Base-by-base conservation (phyloP, 2,329 filamentous ascomycete species). In the Fusarium torulosum region DNA sequence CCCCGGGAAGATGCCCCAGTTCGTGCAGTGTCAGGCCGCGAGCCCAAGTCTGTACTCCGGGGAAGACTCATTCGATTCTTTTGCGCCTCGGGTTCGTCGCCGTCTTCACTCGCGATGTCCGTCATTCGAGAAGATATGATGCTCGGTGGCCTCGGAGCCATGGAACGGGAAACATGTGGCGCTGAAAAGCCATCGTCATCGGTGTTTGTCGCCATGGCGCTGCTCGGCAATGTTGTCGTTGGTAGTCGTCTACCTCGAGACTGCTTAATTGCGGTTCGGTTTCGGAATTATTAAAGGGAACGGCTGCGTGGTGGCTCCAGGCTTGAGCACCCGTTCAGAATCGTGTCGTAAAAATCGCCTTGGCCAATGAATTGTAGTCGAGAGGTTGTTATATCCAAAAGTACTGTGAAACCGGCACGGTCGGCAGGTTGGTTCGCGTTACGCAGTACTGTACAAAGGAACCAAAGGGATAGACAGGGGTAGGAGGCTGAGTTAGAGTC, bases 111-210 rank as follows among this genome's bases (percentile, higher is more conserved):
- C 25, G 80, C 83, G 61, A 88, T 86, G 63, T 89, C 87, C 31
- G 90, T 92, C 85, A 92, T 90, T 63, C 88, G 88, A 59, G 90
- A 91, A 27, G 90, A 92, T 53, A 92, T 90, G 59, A 91, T 84
- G 67, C 89, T 91, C 45, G 88, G 83, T 21, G 86, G 84, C 31
- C 86, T 84, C 59, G 82, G 76, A 42, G 79, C 75, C 41, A 82
- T 76, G 74, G 78, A 78, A 47, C 72, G 77, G 4, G 81, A 79
- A 46, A 80, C 80, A 42, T 80, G 78, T 4, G 81, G 79, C 38
- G 71, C 72, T 20, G 79, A 76, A 53, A 82, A 81, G 59, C 75
- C 74, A 56, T 76, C 76, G 38, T 79, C 79, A 51, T 82, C 78
- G 51, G 74, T 75, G 50, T 80, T 79, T 19, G 76, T 75, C 46